A percentile compares a stretch with the other conserved stretches of the same genome.
Evolutionary conservation across 495 filamentous ascomycete genomes (phyloP).

Genomic region (Venustampulla echinocandica): DNA sequence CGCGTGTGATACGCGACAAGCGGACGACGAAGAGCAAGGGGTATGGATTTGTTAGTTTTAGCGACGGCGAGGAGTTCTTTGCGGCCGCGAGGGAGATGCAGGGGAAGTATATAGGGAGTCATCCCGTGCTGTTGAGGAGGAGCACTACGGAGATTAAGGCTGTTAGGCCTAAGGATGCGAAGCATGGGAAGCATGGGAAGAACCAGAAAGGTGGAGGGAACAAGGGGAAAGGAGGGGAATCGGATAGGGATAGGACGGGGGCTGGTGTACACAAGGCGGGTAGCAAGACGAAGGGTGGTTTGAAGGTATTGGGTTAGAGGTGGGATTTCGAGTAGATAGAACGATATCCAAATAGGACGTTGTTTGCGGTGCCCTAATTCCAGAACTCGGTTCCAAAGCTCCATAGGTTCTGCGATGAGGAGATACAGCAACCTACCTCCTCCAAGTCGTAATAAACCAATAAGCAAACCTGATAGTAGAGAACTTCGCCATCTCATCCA

Average conservation of each 20-base stretch:
- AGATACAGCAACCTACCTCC: too few relatives aligned
- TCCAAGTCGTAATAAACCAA: too few relatives aligned
- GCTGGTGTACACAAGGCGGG: constrained; percentile 70
- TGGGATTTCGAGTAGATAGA: neutral
- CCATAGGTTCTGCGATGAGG: too few relatives aligned
- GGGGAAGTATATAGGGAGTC: constrained; percentile 97
- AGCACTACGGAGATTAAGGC: constrained; percentile 86
- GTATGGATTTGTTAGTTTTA: constrained; percentile 94
- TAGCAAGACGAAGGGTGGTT: constrained; percentile 68
- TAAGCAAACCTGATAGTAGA: too few relatives aligned
- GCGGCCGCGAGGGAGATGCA: constrained; percentile 94
- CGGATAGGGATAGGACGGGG: constrained; percentile 29
- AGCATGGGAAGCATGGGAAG: constrained; percentile 24
- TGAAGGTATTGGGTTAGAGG: constrained; percentile 65
- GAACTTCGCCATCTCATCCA: too few relatives aligned
- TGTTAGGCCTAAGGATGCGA: constrained; percentile 38
- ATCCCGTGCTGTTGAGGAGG: constrained; percentile 77
- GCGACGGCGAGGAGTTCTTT: constrained; percentile 92
- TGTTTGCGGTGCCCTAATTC: too few relatives aligned
- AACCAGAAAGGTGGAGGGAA: constrained; percentile 18
- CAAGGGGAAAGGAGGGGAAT: constrained; percentile 23
- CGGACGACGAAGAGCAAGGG: constrained; percentile 90
- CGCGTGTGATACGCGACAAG: constrained; percentile 93
- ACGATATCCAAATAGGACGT: neutral
- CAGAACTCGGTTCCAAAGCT: too few relatives aligned